These are phyloP conservation scores for Eucalyptus erythrocorys DNA, from an alignment of 345 rosid species.

Conservation along the genomic window DNA sequence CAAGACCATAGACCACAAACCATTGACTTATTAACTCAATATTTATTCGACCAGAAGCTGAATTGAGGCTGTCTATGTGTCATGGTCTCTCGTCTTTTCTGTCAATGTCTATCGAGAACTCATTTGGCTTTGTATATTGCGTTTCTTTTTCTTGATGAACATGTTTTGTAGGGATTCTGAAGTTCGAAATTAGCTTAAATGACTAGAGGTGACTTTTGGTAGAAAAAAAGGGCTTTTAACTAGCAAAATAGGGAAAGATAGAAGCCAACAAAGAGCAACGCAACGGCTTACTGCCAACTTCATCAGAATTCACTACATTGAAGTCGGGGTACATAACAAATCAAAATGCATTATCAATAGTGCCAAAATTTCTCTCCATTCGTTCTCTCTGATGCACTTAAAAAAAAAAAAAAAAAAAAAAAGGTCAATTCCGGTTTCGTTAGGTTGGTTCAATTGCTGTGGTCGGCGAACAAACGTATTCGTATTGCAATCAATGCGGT, in stretches of 20 bases:
- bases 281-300: not conserved
- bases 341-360: not conserved
- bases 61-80: not conserved
- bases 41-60: not conserved
- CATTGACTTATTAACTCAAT: not conserved
- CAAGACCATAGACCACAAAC: not conserved
- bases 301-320: not conserved
- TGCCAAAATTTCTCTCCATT: not conserved
- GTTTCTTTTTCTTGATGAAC: not conserved
- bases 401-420: not conserved
- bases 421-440: not conserved
- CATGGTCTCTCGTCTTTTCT: not conserved
- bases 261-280: not conserved
- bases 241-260: not conserved
- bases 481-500: fast-evolving
- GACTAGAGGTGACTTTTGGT: not conserved
- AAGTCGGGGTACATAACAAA: not conserved
- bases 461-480: not conserved
- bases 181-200: not conserved
- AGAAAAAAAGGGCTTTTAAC: not conserved
- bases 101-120: not conserved
- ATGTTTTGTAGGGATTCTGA: not conserved
- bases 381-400: not conserved
- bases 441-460: not conserved
- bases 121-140: not conserved